Conservation (phyloP, 2,329 filamentous ascomycete species). For the Fusarium devonianum region DNA sequence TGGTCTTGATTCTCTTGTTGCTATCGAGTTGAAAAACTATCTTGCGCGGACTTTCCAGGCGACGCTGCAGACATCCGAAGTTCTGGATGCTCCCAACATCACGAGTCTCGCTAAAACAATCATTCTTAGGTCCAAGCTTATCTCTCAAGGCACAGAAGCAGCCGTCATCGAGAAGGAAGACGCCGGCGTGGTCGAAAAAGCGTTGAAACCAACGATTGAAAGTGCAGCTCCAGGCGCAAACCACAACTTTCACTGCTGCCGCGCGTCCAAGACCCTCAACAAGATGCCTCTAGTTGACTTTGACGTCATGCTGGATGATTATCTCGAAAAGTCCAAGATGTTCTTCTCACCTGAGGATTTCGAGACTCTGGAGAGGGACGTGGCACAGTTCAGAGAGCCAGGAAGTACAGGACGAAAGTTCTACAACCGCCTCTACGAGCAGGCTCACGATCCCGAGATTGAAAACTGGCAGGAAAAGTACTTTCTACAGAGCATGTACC, state of each 20-base stretch:
- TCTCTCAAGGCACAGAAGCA: constrained; percentile 1
- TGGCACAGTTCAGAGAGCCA: constrained; percentile 9
- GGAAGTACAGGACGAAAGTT: constrained; percentile 18
- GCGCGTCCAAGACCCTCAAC: constrained; percentile 11
- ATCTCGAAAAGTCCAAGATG: constrained; percentile 16
- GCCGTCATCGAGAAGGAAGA: constrained; percentile 5
- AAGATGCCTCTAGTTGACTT: constrained; percentile 21
- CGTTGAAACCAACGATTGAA: background rate
- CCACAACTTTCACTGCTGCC: constrained; percentile 23
- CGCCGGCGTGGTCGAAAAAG: background rate
- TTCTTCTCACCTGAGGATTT: constrained; percentile 20
- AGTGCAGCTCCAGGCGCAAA: background rate
- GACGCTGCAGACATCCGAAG: constrained; percentile 23
- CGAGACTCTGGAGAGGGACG: constrained; percentile 11
- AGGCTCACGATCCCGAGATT: constrained; percentile 14
- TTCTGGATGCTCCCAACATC: constrained; percentile 20
- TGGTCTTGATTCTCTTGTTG: constrained; percentile 25
- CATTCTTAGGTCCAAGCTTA: constrained; percentile 13
- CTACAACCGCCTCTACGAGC: constrained; percentile 9
- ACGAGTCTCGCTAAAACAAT: constrained; percentile 14
- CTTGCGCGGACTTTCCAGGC: constrained; percentile 18
- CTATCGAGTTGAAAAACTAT: constrained; percentile 31
- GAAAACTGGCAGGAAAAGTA: constrained; percentile 24
- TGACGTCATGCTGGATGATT: constrained; percentile 16
- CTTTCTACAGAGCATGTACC: constrained; percentile 20